These are phyloP conservation scores for Podospora appendiculata DNA, from an alignment of 495 filamentous ascomycete genomes.

Conservation along the genomic window DNA sequence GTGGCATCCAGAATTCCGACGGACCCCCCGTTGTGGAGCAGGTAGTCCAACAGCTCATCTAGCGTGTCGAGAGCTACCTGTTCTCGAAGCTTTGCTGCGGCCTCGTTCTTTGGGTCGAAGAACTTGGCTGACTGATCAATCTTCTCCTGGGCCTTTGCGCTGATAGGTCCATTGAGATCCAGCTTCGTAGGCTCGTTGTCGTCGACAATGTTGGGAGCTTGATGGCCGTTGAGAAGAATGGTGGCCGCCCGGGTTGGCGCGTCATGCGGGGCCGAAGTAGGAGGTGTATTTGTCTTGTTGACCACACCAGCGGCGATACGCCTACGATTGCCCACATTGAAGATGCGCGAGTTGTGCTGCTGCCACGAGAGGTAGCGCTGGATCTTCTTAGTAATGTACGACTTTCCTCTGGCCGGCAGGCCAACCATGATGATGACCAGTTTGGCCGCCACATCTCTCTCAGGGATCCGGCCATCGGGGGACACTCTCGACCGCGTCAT, in stretches of 20 bases:
- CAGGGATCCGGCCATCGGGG: slow-evolving; percentile 86
- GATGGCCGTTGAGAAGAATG: slow-evolving; percentile 38
- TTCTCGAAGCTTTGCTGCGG: slow-evolving; percentile 76
- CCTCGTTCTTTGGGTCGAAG: slow-evolving; percentile 85
- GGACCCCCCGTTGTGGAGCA: slow-evolving; percentile 72
- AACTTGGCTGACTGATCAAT: slow-evolving; percentile 89
- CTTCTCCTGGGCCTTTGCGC: slow-evolving; percentile 27
- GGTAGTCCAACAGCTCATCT: slow-evolving; percentile 83
- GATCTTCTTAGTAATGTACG: slow-evolving; percentile 97
- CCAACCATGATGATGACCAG: slow-evolving; percentile 98
- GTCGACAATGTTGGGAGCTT: slow-evolving; percentile 25
- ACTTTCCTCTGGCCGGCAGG: slow-evolving; percentile 88
- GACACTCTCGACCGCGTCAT: slow-evolving; percentile 91
- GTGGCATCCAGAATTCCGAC: slow-evolving; percentile 99
- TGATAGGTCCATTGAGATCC: slow-evolving; percentile 20
- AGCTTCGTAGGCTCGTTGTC: slow-evolving; percentile 25
- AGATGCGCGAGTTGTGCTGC: slow-evolving; percentile 89
- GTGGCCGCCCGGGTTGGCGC: slow-evolving; percentile 38
- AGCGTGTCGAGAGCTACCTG: slow-evolving; percentile 87
- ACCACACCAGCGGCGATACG: slow-evolving; percentile 62
- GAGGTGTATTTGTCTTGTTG: slow-evolving; percentile 18
- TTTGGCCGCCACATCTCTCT: slow-evolving; percentile 89
- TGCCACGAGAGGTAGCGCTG: slow-evolving; percentile 94
- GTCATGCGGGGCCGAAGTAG: slow-evolving; percentile 13
- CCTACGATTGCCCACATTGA: slow-evolving; percentile 91